Percentiles rank a stretch among this genome's conserved stretches.
phyloP scores from a whole-genome alignment of 805 yeast genomes.

The Limtongia smithiae region DNA sequence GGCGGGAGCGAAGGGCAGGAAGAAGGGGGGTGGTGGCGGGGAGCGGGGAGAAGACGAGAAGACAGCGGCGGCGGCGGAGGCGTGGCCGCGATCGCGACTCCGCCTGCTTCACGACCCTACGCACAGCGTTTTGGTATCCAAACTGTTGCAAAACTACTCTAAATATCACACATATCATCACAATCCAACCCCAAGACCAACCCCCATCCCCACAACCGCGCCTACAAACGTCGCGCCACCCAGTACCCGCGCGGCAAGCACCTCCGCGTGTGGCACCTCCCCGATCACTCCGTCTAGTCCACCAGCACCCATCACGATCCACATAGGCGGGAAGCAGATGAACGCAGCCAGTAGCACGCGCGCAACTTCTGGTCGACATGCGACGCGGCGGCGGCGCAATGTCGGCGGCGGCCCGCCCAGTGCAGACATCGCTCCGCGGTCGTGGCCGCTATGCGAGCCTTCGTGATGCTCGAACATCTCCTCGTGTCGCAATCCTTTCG shows the following conservation, averaged over 20 bases:
- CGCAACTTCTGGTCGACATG: slow-evolving; percentile 21
- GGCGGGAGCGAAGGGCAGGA: neutral
- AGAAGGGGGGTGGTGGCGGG: neutral
- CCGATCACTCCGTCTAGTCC: slow-evolving; percentile 38
- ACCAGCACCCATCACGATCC: slow-evolving; percentile 41
- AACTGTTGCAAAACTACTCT: too few species aligned
- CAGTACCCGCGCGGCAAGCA: slow-evolving; percentile 37
- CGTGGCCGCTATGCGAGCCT: slow-evolving; percentile 5
- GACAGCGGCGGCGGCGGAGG: too few species aligned
- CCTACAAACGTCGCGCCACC: slow-evolving; percentile 32
- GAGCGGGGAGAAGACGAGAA: neutral
- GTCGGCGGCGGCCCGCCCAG: too few species aligned
- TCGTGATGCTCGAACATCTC: neutral
- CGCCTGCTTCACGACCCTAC: too few species aligned
- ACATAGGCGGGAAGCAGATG: slow-evolving; percentile 39
- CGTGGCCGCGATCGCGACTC: too few species aligned
- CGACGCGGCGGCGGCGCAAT: slow-evolving; percentile 4
- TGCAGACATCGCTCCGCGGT: too few species aligned
- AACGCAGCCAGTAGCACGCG: slow-evolving; percentile 29
- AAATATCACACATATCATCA: neutral
- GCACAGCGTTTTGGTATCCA: too few species aligned
- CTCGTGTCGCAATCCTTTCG: too few species aligned
- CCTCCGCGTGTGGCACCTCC: slow-evolving; percentile 33
- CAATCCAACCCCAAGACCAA: slow-evolving; percentile 30
- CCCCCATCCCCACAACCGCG: slow-evolving; percentile 22